Base-by-base conservation (phyloP, 1,284 basidiomycete species). In the Leccinum cinnamomeum region DNA sequence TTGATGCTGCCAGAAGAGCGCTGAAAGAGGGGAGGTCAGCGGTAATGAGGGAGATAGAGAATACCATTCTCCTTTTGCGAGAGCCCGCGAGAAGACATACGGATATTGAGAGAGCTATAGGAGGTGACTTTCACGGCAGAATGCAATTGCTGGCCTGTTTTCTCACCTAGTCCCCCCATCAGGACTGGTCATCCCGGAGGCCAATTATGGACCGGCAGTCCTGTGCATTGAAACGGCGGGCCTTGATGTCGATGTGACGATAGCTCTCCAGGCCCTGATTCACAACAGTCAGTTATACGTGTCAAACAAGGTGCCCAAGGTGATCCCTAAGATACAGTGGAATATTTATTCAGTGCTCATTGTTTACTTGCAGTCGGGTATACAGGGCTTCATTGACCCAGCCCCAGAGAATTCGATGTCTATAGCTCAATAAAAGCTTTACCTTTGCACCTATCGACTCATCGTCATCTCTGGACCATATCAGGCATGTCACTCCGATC, bases 261-360 rank as follows among this genome's bases (percentile, higher is more conserved):
- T 91, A 35, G 85, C 95, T 3, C 72, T 97, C 30, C 94, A 96
- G 78, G 88, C 92, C 25, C 80, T 97, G 16, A 91, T 96, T 53
- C 83, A 85, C 66, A 84, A 89, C 66, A 89, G 89, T 55, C 91
- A 93, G 72, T 74, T 97, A 55, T 85, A 88, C 71, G 89, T 97
- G 64, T 88, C 94, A 16, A 87, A 87, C 56, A 88, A 87, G 55
- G 79, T 89, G 66, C 77, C 83, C 62, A 89, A 89, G 81, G 88
- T 88, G 71, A 70, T 37, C 63, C 62, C 48, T 62, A 59, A 66
- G 56, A 58, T 62, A 28, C 39, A 44, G 50, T 33, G 35, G 48
- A 54, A 63, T 59, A 58, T 54, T 66, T 58, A 62, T 60, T 58
- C 64, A 51, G 16, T 46, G 30, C 58, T 75, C 7, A 75, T 51